Conservation (phyloP, 2,329 filamentous ascomycete genomes). For the Talaromyces sp. region DNA sequence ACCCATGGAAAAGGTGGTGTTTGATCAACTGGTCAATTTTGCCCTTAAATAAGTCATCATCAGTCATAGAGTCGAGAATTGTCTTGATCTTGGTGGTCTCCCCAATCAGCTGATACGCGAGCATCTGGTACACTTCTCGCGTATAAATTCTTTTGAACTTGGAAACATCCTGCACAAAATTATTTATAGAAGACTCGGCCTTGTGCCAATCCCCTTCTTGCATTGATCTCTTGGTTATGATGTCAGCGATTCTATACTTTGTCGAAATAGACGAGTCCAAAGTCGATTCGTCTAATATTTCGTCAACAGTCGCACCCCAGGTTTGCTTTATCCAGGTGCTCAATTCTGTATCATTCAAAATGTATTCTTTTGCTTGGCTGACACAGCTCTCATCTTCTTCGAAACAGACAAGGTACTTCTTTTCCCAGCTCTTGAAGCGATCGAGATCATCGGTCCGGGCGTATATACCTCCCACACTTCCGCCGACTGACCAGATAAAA, state of each 20-base stretch:
- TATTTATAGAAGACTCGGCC: conserved; percentile 8
- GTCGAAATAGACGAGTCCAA: neutral
- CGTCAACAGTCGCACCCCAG: neutral
- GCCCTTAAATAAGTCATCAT: conserved; percentile 15
- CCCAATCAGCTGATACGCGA: conserved; percentile 16
- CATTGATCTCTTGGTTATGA: conserved; percentile 2
- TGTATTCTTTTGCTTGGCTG: neutral
- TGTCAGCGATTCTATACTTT: conserved; percentile 2
- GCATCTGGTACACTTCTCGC: conserved; percentile 13
- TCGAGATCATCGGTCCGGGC: neutral
- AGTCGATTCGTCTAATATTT: neutral
- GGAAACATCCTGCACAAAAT: conserved; percentile 12
- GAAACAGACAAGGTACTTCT: conserved; percentile 1
- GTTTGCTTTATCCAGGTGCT: neutral
- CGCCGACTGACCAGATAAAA: conserved; percentile 6
- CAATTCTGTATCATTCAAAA: neutral
- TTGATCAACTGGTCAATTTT: conserved; percentile 9
- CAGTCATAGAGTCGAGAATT: conserved; percentile 16
- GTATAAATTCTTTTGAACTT: conserved; percentile 10
- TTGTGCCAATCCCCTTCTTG: neutral
- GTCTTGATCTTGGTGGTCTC: conserved; percentile 13
- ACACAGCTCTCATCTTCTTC: conserved; percentile 5
- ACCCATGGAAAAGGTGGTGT: conserved; percentile 8
- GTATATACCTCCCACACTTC: neutral
- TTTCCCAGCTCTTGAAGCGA: conserved; percentile 2